Evolutionary conservation across 2,329 filamentous ascomycete species (phyloP).

Genomic region (Penicillium glabrum): DNA sequence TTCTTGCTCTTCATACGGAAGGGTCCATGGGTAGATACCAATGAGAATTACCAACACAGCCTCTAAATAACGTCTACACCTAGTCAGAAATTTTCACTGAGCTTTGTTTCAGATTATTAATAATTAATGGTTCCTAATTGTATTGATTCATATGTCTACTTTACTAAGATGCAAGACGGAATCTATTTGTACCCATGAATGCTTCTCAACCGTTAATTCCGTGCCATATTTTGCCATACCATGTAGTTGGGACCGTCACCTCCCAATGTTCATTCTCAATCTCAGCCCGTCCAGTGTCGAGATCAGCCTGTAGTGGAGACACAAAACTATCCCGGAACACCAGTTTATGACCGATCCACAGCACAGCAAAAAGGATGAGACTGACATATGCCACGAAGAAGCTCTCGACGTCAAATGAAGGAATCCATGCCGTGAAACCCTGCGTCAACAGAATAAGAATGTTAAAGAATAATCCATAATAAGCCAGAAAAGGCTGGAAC

Average conservation of each 20-base stretch:
- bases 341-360: conserved; percentile 12
- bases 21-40: too few relatives aligned
- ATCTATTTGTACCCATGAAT: not conserved
- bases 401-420: conserved; percentile 7
- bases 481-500: conserved; percentile 12
- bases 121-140: too few relatives aligned
- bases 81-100: too few relatives aligned
- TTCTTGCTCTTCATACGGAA: too few relatives aligned
- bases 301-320: conserved; percentile 10
- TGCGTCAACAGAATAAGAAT: conserved; percentile 11
- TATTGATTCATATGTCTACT: too few relatives aligned
- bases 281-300: conserved; percentile 13
- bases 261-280: conserved; percentile 15
- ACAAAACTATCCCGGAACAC: conserved; percentile 8
- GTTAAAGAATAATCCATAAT: conserved; percentile 11
- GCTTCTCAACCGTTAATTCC: conserved; percentile 3
- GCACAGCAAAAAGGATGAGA: conserved; percentile 11
- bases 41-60: too few relatives aligned
- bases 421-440: conserved; percentile 13
- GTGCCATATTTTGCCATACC: conserved; percentile 14
- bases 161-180: not conserved
- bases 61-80: too few relatives aligned
- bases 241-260: conserved; percentile 10
- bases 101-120: too few relatives aligned
- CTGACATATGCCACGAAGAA: conserved; percentile 15